These are phyloP conservation scores for Leccinum ochraceum DNA, from an alignment of 768 basidiomycete species.

Conservation along the genomic window DNA sequence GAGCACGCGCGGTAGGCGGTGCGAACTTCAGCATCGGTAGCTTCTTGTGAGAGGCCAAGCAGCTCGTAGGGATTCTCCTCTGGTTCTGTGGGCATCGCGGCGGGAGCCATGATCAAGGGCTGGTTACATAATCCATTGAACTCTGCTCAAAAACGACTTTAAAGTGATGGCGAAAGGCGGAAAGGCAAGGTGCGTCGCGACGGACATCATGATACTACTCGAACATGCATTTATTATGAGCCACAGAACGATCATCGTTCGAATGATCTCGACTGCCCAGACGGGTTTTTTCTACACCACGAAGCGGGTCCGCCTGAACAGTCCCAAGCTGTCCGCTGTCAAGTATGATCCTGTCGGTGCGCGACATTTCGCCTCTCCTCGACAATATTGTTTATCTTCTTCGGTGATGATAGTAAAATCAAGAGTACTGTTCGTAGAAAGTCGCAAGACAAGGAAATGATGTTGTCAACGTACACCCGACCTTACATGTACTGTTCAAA, in stretches of 20 bases:
- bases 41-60: slow-evolving; percentile 57
- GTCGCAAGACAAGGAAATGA: slow-evolving; percentile 70
- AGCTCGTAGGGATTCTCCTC: slow-evolving; percentile 77
- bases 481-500: background rate
- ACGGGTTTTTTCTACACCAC: slow-evolving; percentile 93
- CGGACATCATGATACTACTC: background rate
- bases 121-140: slow-evolving; percentile 13
- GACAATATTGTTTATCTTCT: background rate
- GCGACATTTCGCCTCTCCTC: slow-evolving; percentile 22
- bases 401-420: slow-evolving; percentile 50
- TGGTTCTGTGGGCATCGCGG: slow-evolving; percentile 41
- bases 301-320: slow-evolving; percentile 62
- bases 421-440: slow-evolving; percentile 78
- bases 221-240: background rate
- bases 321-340: slow-evolving; percentile 82
- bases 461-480: background rate
- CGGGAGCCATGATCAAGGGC: slow-evolving; percentile 22
- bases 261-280: slow-evolving; percentile 87
- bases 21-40: slow-evolving; percentile 75
- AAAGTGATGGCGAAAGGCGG: slow-evolving; percentile 56
- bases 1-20: slow-evolving; percentile 80
- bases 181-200: slow-evolving; percentile 52
- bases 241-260: slow-evolving; percentile 77
- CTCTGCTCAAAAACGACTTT: background rate
- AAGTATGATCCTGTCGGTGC: slow-evolving; percentile 88